phyloP scores from a whole-genome alignment of 2,329 filamentous ascomycete species.

The Nemania sp. region DNA sequence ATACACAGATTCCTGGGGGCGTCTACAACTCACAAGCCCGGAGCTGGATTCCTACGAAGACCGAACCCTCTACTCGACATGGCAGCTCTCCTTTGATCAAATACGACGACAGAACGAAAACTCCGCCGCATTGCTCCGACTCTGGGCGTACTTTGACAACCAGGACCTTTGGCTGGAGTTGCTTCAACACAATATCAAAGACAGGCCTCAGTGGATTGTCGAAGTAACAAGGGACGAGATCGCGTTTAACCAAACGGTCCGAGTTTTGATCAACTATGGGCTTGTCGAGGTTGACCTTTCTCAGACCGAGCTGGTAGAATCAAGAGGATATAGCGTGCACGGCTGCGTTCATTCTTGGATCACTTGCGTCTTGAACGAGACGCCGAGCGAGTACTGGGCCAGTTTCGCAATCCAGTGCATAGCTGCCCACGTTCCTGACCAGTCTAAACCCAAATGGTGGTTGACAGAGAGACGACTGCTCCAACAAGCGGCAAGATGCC shows the following conservation, averaged over 20 bases:
- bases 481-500: conserved; percentile 8
- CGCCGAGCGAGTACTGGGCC: background rate
- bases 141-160: conserved; percentile 21
- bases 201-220: background rate
- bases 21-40: conserved; percentile 5
- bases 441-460: background rate
- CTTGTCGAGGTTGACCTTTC: conserved; percentile 10
- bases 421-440: background rate
- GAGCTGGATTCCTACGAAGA: conserved; percentile 16
- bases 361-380: conserved; percentile 10
- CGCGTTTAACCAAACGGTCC: conserved; percentile 2
- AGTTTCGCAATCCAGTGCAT: conserved; percentile 3
- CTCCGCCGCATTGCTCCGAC: conserved; percentile 8
- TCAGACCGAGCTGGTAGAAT: background rate
- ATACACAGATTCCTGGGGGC: conserved; percentile 16
- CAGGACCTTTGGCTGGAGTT: conserved; percentile 18
- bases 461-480: conserved; percentile 10
- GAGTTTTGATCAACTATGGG: conserved; percentile 4
- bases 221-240: conserved; percentile 17
- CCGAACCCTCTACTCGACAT: conserved; percentile 12
- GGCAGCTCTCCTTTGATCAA: conserved; percentile 15
- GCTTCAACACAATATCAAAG: background rate
- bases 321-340: conserved; percentile 18
- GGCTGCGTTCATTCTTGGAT: conserved; percentile 15
- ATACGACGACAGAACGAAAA: conserved; percentile 1